Conservation (phyloP, 768 basidiomycete genomes). For the Scleroderma bovista region DNA sequence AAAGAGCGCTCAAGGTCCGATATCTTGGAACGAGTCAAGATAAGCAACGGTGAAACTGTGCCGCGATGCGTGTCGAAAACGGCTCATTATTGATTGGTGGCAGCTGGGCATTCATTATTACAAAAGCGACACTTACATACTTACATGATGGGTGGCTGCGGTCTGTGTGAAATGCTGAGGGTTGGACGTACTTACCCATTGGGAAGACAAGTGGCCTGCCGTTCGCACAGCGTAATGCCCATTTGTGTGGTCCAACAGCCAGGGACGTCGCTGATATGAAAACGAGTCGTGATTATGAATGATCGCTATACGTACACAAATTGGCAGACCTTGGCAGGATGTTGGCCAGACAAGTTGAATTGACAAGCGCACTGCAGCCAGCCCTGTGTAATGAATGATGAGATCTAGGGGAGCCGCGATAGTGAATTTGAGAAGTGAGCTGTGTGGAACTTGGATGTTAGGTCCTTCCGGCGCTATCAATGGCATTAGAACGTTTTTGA, state of each 20-base stretch:
- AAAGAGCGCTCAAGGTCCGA: slow-evolving; percentile 32
- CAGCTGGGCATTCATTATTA: background rate
- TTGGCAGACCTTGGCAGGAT: background rate
- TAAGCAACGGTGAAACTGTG: slow-evolving; percentile 5
- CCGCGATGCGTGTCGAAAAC: background rate
- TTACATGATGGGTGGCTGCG: background rate
- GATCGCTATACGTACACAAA: background rate
- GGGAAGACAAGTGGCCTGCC: background rate
- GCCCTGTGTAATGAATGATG: background rate
- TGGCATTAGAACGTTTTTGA: background rate
- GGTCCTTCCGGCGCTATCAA: background rate
- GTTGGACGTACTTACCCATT: background rate
- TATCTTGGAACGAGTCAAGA: slow-evolving; percentile 2
- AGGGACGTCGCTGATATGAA: slow-evolving; percentile 2
- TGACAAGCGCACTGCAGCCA: no score
- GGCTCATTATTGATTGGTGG: background rate
- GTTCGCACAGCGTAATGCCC: background rate
- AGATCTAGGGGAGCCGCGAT: background rate
- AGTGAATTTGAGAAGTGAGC: background rate
- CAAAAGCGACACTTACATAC: background rate
- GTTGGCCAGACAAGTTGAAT: background rate
- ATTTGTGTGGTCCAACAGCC: background rate
- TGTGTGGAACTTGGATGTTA: background rate
- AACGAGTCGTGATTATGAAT: slow-evolving; percentile 1
- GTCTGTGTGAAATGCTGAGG: background rate